phyloP scores from a whole-genome alignment of 192 early-diverging fungal genomes.

The Bifiguratus adelaidae region DNA sequence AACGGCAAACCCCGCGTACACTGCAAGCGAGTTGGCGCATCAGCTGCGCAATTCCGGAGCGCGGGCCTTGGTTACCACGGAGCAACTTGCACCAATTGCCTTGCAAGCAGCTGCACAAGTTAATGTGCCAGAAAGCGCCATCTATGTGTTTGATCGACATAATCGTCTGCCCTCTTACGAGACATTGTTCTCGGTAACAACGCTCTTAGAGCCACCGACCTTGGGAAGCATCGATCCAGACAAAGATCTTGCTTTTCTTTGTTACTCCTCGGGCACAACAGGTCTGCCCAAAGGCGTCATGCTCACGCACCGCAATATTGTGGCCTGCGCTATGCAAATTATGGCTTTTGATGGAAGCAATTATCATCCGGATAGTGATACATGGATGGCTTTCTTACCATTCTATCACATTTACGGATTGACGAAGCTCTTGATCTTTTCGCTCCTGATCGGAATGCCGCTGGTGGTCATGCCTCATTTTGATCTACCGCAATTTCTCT shows the following conservation, averaged over 20 bases:
- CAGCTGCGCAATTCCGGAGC: slow-evolving; percentile 68
- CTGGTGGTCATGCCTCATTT: slow-evolving; percentile 51
- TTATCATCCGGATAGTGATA: slow-evolving; percentile 47
- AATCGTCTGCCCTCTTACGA: slow-evolving; percentile 3
- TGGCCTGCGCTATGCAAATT: slow-evolving; percentile 7
- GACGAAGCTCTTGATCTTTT: slow-evolving; percentile 28
- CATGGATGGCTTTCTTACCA: slow-evolving; percentile 42
- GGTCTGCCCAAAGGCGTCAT: slow-evolving; percentile 19
- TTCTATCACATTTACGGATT: slow-evolving; percentile 61
- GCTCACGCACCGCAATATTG: slow-evolving; percentile 18
- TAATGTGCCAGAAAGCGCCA: slow-evolving; percentile 15
- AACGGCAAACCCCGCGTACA: slow-evolving; percentile 77
- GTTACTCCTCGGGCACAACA: slow-evolving; percentile 19
- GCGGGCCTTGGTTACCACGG: slow-evolving; percentile 45
- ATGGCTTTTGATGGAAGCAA: too few species aligned
- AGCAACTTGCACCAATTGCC: slow-evolving; percentile 15
- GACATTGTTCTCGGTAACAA: slow-evolving; percentile 13
- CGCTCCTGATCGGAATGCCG: slow-evolving; percentile 22
- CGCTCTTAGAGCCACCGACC: slow-evolving; percentile 16
- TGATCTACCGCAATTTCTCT: slow-evolving; percentile 32
- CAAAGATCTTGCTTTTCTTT: slow-evolving; percentile 17
- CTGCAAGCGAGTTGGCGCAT: slow-evolving; percentile 58
- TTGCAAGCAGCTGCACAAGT: slow-evolving; percentile 23
- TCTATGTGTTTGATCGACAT: slow-evolving; percentile 25
- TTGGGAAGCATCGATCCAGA: slow-evolving; percentile 2